Conservation (phyloP, 306 rosid species). For the Cucurbita maxima region DNA sequence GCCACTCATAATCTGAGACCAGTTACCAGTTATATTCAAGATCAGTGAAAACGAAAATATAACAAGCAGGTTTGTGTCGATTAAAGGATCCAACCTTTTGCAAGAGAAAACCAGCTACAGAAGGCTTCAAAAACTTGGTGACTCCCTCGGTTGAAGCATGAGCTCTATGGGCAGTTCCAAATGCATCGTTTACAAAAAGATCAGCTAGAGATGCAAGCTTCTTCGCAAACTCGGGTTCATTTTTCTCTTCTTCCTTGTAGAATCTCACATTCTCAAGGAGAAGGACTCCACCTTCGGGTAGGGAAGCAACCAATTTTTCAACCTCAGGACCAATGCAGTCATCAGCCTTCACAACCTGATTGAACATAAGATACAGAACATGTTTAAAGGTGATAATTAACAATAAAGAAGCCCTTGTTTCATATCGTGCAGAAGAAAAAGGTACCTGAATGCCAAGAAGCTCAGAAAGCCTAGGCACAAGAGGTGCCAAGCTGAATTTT, state of each 20-base stretch:
- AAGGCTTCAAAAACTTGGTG: conserved; percentile 89
- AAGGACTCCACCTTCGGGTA: conserved; percentile 83
- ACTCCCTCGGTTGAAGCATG: conserved; percentile 99
- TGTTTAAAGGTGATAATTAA: not conserved
- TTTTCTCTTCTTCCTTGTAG: conserved; percentile 97
- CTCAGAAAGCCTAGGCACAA: conserved; percentile 81
- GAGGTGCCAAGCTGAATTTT: conserved; percentile 91
- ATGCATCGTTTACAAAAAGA: conserved; percentile 90
- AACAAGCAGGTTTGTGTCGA: not conserved
- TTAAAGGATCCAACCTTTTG: conserved; percentile 53
- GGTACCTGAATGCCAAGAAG: conserved; percentile 84
- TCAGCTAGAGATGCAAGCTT: conserved; percentile 91
- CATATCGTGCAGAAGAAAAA: not conserved
- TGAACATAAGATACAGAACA: conserved; percentile 9
- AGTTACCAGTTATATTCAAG: not conserved
- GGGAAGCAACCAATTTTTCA: conserved; percentile 67
- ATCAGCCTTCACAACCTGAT: conserved; percentile 82
- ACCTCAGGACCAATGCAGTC: conserved; percentile 93
- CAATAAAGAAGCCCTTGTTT: not conserved
- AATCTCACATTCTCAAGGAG: conserved; percentile 96
- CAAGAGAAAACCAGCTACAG: conserved; percentile 94
- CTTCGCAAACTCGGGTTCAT: conserved; percentile 87
- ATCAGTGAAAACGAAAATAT: not conserved
- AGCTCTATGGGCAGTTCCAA: conserved; percentile 98
- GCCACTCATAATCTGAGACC: not conserved